Evolutionary conservation across 371 early-diverging fungal genomes (phyloP).

Genomic region (Choanephora cucurbitarum): DNA sequence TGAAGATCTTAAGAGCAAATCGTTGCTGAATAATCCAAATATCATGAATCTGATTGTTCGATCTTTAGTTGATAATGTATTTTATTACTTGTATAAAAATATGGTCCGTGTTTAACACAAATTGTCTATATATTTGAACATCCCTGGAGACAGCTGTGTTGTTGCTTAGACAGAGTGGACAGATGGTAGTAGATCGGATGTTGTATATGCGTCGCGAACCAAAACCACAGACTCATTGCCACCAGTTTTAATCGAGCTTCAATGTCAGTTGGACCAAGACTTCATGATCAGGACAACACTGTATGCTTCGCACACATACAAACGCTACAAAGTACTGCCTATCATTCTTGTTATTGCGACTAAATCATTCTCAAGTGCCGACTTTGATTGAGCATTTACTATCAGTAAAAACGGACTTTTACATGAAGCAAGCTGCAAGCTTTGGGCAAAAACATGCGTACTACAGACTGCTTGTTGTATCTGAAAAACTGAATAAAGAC

Average conservation of each 20-base stretch:
- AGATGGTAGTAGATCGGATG: constrained; percentile 7
- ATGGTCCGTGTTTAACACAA: no score
- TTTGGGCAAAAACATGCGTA: constrained; percentile 16
- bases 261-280: constrained; percentile 9
- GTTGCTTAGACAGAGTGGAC: background rate
- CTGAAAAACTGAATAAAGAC: no score
- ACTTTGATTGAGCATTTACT: constrained; percentile 10
- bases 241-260: constrained; percentile 12
- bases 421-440: constrained; percentile 17
- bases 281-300: constrained; percentile 12
- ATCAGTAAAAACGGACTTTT: constrained; percentile 4
- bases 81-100: no score
- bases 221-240: background rate
- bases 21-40: no score
- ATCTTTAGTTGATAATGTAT: no score
- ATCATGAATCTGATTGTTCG: no score
- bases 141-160: no score
- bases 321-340: constrained; percentile 16
- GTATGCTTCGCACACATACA: constrained; percentile 8
- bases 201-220: constrained; percentile 7
- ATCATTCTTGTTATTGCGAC: constrained; percentile 14
- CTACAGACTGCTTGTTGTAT: constrained; percentile 10
- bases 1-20: no score
- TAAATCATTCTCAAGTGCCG: constrained; percentile 16
- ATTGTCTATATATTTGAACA: no score